Base-by-base conservation (phyloP, 257 asterid genomes). In the Lavandula angustifolia region DNA sequence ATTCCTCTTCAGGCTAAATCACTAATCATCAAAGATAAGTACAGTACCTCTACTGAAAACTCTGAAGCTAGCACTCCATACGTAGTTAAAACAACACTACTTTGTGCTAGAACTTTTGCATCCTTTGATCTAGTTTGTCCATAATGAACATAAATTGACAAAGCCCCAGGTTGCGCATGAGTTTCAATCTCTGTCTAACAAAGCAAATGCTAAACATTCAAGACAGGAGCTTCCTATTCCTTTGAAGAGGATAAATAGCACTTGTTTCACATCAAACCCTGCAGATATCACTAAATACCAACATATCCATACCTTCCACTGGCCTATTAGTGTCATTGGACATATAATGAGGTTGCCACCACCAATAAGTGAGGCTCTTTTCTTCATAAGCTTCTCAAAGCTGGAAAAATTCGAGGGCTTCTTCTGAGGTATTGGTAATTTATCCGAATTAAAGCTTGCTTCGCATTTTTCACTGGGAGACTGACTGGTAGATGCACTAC, bases 21-120 rank as follows among this genome's bases (percentile, higher is more conserved):
- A 54, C 63, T 72, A 49, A 54, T 33, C 54, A 48, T 46, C 68
- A 62, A 64, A 75, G 48, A 58, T 49, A 57, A 14, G 67, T 60
- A 70, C 33, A 14, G 72, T 80, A 92, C 98, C 96, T 89, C 96
- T 14, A 85, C 44, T 48, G 95, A 81, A 78, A 76, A 87, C 76
- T 92, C 99, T 18, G 97, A 87, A 72, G 99, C 80, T 66, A 92
- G 78, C 58, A 89, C 95, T 76, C 99, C 99, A 70, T 89, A 92
- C 17, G 99, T 92, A 58, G 99, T 89, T 37, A 92, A 80, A 50
- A 92, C 95, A 69, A 92, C 91, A 71, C 84, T 87, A 80, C 74
- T 84, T 76, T 88, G 95, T 33, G 92, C 89, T 34, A 92, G 84
- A 68, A 84, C 58, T 73, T 82, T 74, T 49, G 86, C 80, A 79